Percentiles rank a stretch among this genome's conserved stretches.
Conservation (phyloP, 257 asterid genomes). For the Nicotiana attenuata region DNA sequence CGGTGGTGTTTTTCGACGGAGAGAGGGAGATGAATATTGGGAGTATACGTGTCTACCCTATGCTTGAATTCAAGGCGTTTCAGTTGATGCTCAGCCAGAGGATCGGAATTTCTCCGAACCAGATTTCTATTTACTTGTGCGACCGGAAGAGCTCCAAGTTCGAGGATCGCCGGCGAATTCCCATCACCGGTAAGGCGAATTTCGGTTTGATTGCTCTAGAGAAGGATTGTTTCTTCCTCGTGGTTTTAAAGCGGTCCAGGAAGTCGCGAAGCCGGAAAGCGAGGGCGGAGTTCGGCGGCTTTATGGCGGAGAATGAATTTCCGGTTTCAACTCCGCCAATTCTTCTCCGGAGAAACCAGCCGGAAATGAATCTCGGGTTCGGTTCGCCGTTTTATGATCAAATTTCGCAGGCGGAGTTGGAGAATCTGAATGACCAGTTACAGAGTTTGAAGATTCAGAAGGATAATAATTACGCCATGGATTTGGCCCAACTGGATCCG, state of each 20-base stretch:
- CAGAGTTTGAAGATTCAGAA: conserved; percentile 28
- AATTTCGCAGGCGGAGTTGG: conserved; percentile 29
- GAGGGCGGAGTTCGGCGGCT: conserved; percentile 38
- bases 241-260: conserved; percentile 70
- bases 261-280: conserved; percentile 49
- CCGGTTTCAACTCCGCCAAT: conserved; percentile 33
- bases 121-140: conserved; percentile 70
- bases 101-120: conserved; percentile 90
- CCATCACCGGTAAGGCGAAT: conserved; percentile 71
- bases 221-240: conserved; percentile 55
- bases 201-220: conserved; percentile 47
- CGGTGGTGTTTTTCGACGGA: conserved; percentile 77
- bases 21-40: conserved; percentile 73
- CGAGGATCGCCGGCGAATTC: conserved; percentile 54
- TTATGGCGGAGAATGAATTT: conserved; percentile 23
- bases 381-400: conserved; percentile 33
- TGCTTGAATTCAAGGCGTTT: conserved; percentile 68
- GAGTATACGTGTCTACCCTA: conserved; percentile 39
- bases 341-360: conserved; percentile 50
- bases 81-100: conserved; percentile 65
- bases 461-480: conserved; percentile 31
- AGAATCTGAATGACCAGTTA: conserved; percentile 34
- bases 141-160: conserved; percentile 28
- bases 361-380: not conserved
- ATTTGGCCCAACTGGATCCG: conserved; percentile 25